Percentiles rank a stretch among this genome's conserved stretches.
Evolutionary conservation across 1,284 basidiomycete genomes (phyloP).

Genomic region (Erythrobasidium hasegawianum): DNA sequence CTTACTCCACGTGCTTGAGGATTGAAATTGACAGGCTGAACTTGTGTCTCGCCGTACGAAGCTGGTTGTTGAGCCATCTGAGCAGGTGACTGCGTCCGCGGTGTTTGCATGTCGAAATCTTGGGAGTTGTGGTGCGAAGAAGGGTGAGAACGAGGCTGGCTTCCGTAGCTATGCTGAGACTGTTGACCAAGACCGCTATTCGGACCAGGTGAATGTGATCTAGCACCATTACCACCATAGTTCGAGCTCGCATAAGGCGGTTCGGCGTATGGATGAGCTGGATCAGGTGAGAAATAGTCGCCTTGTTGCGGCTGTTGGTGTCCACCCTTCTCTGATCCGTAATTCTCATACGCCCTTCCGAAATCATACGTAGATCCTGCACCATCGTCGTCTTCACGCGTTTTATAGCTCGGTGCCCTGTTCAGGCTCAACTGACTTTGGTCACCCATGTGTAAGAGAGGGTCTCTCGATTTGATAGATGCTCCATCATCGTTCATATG

Average conservation of each 20-base stretch:
- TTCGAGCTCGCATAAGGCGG: constrained; percentile 9
- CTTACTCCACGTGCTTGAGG: constrained; percentile 15
- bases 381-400: constrained; percentile 14
- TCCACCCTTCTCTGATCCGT: neutral
- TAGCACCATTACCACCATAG: neutral
- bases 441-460: constrained; percentile 1
- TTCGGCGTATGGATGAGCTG: constrained; percentile 25
- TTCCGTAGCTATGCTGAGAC: neutral
- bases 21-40: constrained; percentile 3
- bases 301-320: neutral
- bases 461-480: constrained; percentile 17
- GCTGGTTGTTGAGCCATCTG: neutral
- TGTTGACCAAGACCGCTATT: constrained; percentile 2
- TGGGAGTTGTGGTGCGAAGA: constrained; percentile 6
- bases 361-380: neutral
- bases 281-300: constrained; percentile 20
- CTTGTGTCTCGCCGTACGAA: constrained; percentile 4
- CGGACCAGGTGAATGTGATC: neutral
- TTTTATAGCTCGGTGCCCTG: constrained; percentile 27
- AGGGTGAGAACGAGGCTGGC: neutral
- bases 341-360: neutral
- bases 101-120: constrained; percentile 2
- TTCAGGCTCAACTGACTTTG: constrained; percentile 17
- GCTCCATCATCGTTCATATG: constrained; percentile 15
- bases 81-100: constrained; percentile 1